These are phyloP conservation scores for Castanea crenata DNA, from an alignment of 306 rosid species.

Conservation along the genomic window DNA sequence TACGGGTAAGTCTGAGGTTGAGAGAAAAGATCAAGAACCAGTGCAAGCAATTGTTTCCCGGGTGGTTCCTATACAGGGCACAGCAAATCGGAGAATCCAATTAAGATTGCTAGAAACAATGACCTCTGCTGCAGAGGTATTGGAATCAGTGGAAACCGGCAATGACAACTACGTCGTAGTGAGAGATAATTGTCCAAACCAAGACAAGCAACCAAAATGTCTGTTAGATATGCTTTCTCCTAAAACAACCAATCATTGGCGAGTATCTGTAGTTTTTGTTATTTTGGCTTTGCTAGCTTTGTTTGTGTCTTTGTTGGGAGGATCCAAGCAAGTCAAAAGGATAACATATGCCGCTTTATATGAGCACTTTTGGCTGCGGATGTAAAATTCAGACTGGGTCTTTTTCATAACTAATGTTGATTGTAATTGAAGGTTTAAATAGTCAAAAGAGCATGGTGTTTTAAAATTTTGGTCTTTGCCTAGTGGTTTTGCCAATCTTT, in stretches of 20 bases:
- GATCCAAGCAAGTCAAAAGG: slow-evolving; percentile 27
- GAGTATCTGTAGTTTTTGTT: slow-evolving; percentile 15
- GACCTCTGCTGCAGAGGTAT: background rate
- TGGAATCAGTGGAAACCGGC: background rate
- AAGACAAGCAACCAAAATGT: slow-evolving; percentile 28
- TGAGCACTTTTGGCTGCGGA: background rate
- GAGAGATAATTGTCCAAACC: slow-evolving; percentile 14
- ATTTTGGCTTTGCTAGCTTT: slow-evolving; percentile 27
- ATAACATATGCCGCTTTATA: slow-evolving; percentile 1
- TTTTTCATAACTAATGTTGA: background rate
- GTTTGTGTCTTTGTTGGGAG: slow-evolving; percentile 29
- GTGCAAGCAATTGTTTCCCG: background rate
- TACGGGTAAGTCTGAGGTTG: slow-evolving; percentile 17
- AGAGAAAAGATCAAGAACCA: slow-evolving; percentile 28
- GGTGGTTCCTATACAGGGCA: slow-evolving; percentile 49
- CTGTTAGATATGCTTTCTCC: background rate
- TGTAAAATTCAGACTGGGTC: slow-evolving; percentile 1
- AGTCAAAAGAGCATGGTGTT: background rate
- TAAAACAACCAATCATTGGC: background rate
- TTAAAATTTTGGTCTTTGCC: background rate
- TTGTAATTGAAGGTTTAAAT: background rate
- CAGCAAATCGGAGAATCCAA: slow-evolving; percentile 59
- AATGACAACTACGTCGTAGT: background rate
- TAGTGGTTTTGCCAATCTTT: background rate
- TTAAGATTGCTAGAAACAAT: background rate